Evolutionary conservation across 169 alveolate genomes (phyloP).

Genomic region (Ichthyophthirius multifiliis): DNA sequence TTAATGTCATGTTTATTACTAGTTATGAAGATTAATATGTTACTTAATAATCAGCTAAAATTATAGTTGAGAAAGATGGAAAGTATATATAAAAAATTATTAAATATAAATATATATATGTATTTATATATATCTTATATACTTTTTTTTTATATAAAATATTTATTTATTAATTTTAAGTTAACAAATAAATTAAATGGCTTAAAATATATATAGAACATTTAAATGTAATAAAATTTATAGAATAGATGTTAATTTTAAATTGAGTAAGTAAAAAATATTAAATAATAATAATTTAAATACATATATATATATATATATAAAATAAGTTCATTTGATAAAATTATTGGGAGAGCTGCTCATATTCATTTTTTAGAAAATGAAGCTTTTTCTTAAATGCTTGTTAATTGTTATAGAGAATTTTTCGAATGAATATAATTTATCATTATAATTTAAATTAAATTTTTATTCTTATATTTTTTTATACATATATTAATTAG

Average conservation of each 20-base stretch:
- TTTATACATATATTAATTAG: no score
- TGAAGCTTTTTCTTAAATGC: slow-evolving; percentile 16
- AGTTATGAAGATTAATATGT: slow-evolving; percentile 80
- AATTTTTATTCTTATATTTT: no score
- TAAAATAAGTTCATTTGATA: slow-evolving; percentile 16
- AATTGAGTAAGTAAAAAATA: neutral
- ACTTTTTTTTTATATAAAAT: neutral
- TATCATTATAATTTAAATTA: no score
- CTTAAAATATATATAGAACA: neutral
- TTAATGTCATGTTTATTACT: slow-evolving; percentile 65
- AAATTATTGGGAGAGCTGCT: slow-evolving; percentile 38
- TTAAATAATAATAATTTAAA: neutral
- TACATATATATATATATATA: neutral
- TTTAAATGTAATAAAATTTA: neutral
- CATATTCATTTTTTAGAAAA: slow-evolving; percentile 31
- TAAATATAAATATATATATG: neutral
- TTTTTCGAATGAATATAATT: slow-evolving; percentile 26
- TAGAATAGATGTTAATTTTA: slow-evolving; percentile 29
- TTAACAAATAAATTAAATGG: slow-evolving; percentile 45
- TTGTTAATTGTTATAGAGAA: slow-evolving; percentile 4
- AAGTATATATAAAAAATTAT: slow-evolving; percentile 25
- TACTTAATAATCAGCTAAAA: slow-evolving; percentile 79
- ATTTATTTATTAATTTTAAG: neutral
- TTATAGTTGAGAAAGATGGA: slow-evolving; percentile 52
- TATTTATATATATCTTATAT: neutral